Conservation (phyloP, 1,284 basidiomycete genomes). For the Ceratobasidium sp. region DNA sequence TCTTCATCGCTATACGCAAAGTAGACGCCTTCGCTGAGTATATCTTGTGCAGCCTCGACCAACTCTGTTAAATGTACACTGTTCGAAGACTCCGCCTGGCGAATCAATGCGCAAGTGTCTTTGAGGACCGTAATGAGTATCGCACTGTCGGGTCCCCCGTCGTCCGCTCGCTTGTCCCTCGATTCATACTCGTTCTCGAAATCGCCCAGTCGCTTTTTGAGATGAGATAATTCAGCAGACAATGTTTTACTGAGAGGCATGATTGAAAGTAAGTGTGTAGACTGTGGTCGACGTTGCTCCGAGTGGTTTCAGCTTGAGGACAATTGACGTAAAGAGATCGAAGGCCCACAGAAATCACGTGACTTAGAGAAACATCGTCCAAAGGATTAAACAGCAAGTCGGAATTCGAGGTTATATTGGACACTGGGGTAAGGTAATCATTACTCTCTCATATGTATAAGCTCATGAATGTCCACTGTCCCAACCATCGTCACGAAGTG, state of each 20-base stretch:
- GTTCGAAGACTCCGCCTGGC: not conserved
- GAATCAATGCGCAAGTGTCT: slow-evolving; percentile 23
- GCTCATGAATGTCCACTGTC: too few species aligned
- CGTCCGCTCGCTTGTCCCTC: not conserved
- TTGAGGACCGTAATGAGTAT: slow-evolving; percentile 1
- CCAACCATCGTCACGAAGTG: too few species aligned
- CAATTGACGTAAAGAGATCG: not conserved
- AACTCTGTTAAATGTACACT: slow-evolving; percentile 8
- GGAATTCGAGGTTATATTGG: too few species aligned
- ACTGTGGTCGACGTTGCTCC: not conserved
- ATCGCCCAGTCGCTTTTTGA: not conserved
- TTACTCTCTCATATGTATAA: too few species aligned
- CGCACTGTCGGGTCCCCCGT: not conserved
- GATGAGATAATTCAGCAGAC: not conserved
- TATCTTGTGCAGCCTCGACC: not conserved
- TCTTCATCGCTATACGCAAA: not conserved
- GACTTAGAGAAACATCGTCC: too few species aligned
- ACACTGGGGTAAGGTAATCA: too few species aligned
- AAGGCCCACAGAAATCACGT: too few species aligned
- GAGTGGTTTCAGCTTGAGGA: not conserved
- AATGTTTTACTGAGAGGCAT: not conserved
- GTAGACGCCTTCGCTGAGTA: slow-evolving; percentile 1
- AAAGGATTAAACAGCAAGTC: too few species aligned
- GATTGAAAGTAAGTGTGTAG: not conserved
- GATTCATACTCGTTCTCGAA: not conserved